Evolutionary conservation across 176 grass and related monocot genomes (phyloP), one percentile per base, ranked within the genome.

Genomic region (Pontederia paniculata): DNA sequence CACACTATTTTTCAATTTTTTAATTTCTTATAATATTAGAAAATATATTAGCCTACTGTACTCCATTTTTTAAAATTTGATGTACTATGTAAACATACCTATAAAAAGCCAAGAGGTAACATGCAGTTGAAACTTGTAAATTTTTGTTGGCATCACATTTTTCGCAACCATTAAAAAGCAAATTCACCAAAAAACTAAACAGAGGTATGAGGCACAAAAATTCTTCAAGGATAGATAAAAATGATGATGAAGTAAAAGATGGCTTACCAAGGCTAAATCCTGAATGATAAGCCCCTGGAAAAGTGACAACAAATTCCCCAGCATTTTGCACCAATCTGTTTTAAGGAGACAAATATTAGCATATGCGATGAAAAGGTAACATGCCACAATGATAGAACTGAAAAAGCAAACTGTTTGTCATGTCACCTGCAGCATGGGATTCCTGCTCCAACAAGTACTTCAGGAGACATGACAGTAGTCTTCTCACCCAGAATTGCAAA

Each of bases 281-380:
- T 1, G 66, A 37, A 81, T 98, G 86, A 76, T 98, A 98, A 71
- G 87, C 68, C 73, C 94, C 87, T 2, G 94, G 83, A 57, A 98
- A 98, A 58, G 94, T 98, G 69, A 98, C 83, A 50, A 98, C 94
- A 43, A 98, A 98, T 21, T 98, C 94, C 58, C 87, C 94, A 75
- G 80, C 75, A 85, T 98, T 85, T 80, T 98, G 94, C 68, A 98
- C 80, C 74, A 98, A 88, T 84, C 94, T 95, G 78, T 2, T 44
- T 62, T 54, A 8, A 55, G 9, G 17, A 66, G 52, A 67, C n/a
- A 70, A 60, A 70, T 5, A 55, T 1, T 68, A 66, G 19, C 22
- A 0, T 60, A 64, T 64, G 7, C 28, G 16, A 8, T 5, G 17
- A 25, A 23, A 28, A 54, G 13, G 49, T 1, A 54, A 48, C 31